Percentiles rank a stretch among this genome's conserved stretches.
phyloP scores from a whole-genome alignment of 176 grass and related monocot genomes.

The Saccharum spontaneum region DNA sequence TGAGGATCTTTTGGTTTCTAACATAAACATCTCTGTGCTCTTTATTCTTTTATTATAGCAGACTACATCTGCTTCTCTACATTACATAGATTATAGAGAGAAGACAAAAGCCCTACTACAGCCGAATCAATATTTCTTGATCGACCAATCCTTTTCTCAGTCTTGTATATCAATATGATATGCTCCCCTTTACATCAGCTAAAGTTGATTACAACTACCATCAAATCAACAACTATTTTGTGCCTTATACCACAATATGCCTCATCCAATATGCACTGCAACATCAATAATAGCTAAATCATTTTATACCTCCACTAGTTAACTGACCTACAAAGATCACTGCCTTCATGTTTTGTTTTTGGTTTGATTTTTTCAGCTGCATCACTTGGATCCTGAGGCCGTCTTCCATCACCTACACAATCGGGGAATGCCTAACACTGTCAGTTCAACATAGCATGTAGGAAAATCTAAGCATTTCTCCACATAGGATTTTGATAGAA shows the following conservation, averaged over 20 bases:
- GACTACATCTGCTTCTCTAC: neutral
- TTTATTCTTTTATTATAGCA: neutral
- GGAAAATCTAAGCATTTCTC: neutral
- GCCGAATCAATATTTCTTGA: neutral
- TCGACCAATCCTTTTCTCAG: neutral
- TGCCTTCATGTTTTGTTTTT: neutral
- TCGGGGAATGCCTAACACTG: neutral
- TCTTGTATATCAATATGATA: neutral
- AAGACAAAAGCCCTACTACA: neutral
- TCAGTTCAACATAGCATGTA: neutral
- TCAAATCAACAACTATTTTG: too few relatives aligned
- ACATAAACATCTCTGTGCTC: neutral
- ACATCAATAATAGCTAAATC: neutral
- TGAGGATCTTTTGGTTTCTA: neutral
- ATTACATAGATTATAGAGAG: neutral
- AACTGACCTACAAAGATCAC: neutral
- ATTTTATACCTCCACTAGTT: neutral
- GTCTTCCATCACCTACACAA: slow-evolving; percentile 44
- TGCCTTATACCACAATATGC: neutral
- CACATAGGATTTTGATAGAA: neutral
- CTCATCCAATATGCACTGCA: neutral
- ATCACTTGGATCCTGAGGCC: slow-evolving; percentile 46
- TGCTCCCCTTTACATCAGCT: neutral
- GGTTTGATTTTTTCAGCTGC: slow-evolving; percentile 22
- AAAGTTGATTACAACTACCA: neutral